These are phyloP conservation scores for Botryotinia calthae DNA, from an alignment of 2,329 filamentous ascomycete species.

Conservation along the genomic window DNA sequence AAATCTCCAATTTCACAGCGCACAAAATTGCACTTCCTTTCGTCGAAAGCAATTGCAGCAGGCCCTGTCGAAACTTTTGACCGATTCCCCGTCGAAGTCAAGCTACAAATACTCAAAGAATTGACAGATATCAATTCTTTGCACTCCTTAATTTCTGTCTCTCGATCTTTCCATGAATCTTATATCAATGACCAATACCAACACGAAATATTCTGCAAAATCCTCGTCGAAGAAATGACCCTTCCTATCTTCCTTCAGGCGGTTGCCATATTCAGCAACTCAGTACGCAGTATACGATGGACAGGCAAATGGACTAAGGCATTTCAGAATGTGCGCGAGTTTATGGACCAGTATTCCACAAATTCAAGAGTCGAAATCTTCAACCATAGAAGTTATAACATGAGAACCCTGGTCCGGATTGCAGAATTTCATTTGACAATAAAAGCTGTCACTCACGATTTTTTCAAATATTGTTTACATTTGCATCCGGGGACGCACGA, in stretches of 20 bases:
- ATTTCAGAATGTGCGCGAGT: background rate
- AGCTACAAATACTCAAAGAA: background rate
- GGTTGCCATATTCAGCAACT: background rate
- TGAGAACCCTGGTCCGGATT: background rate
- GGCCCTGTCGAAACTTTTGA: background rate
- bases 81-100: background rate
- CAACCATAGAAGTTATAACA: background rate
- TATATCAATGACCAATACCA: background rate
- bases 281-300: background rate
- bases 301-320: background rate
- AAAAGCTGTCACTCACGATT: background rate
- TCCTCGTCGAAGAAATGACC: constrained; percentile 2
- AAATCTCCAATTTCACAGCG: background rate
- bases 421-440: constrained; percentile 1
- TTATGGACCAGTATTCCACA: background rate
- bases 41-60: background rate
- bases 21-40: background rate
- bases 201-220: background rate
- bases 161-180: background rate
- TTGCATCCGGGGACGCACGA: background rate
- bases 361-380: background rate
- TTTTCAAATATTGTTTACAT: background rate
- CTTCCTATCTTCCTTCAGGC: constrained; percentile 9
- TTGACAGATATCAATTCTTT: background rate
- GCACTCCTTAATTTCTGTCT: background rate